phyloP scores from a whole-genome alignment of 305 asterid genomes.

The Solanum hybrid region DNA sequence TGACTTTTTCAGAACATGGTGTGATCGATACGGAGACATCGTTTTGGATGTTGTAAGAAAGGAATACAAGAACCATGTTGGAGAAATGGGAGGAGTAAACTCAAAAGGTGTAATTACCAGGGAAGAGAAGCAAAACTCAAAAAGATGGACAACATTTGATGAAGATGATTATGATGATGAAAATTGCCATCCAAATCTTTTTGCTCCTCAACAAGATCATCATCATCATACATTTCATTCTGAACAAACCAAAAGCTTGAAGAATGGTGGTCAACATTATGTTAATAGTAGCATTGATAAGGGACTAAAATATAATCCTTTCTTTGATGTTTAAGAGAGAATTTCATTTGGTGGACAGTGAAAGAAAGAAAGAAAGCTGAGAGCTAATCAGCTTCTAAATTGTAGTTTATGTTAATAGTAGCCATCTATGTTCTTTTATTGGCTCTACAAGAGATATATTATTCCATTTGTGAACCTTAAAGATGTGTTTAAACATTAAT shows the following conservation, averaged over 20 bases:
- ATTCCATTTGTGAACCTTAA: not conserved
- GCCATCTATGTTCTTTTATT: not conserved
- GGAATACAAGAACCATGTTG: slow-evolving; percentile 68
- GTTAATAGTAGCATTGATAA: slow-evolving; percentile 38
- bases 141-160: slow-evolving; percentile 51
- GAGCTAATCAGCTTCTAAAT: slow-evolving; percentile 21
- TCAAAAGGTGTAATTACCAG: slow-evolving; percentile 8
- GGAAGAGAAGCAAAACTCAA: slow-evolving; percentile 22
- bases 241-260: slow-evolving; percentile 24
- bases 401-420: not conserved
- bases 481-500: not conserved
- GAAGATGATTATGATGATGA: slow-evolving; percentile 28
- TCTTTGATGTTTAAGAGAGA: slow-evolving; percentile 43
- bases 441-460: not conserved
- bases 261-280: slow-evolving; percentile 14
- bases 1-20: slow-evolving; percentile 40
- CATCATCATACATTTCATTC: slow-evolving; percentile 5
- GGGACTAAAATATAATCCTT: slow-evolving; percentile 68
- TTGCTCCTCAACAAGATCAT: slow-evolving; percentile 29
- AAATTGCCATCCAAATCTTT: slow-evolving; percentile 54
- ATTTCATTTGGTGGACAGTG: not conserved
- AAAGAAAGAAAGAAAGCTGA: slow-evolving; percentile 20
- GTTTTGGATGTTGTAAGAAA: slow-evolving; percentile 64
- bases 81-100: slow-evolving; percentile 42
- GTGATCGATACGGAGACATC: slow-evolving; percentile 48